A percentile compares a stretch with the other conserved stretches of the same genome.
Evolutionary conservation across 2,329 filamentous ascomycete genomes (phyloP).

Genomic region (Fusarium incarnatum): DNA sequence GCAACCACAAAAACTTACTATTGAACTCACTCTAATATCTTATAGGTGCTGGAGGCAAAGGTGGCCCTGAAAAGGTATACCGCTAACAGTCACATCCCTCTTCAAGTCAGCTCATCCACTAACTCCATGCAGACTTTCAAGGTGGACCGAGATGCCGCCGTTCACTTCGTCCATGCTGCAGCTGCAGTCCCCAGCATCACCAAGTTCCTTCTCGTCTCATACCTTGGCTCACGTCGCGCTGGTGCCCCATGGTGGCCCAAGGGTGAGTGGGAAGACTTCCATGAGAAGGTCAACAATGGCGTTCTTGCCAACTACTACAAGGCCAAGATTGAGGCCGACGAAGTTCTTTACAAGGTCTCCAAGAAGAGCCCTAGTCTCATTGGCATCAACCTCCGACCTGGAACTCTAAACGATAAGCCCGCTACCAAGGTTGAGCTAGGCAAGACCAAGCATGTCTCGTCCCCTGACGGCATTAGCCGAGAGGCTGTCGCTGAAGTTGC

Average conservation of each 20-base stretch:
- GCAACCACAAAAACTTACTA: neutral
- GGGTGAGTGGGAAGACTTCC: constrained; percentile 61
- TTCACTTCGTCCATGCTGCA: constrained; percentile 70
- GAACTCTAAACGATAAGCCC: constrained; percentile 60
- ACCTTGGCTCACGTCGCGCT: constrained; percentile 64
- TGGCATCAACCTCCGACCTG: constrained; percentile 67
- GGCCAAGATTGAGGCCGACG: constrained; percentile 71
- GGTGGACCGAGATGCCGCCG: constrained; percentile 73
- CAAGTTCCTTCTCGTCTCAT: constrained; percentile 74
- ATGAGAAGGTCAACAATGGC: constrained; percentile 54
- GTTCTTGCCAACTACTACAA: constrained; percentile 65
- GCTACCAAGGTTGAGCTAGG: constrained; percentile 62
- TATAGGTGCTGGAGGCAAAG: constrained; percentile 68
- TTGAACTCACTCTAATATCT: constrained; percentile 17
- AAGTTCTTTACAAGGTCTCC: constrained; percentile 63
- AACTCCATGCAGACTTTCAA: constrained; percentile 60
- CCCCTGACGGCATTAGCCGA: constrained; percentile 59
- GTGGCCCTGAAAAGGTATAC: constrained; percentile 62
- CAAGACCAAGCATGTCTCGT: constrained; percentile 51
- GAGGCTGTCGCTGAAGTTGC: constrained; percentile 70
- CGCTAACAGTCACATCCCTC: neutral
- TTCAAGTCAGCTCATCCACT: constrained; percentile 18
- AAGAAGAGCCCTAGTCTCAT: constrained; percentile 57
- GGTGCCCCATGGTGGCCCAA: constrained; percentile 68
- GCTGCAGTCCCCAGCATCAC: constrained; percentile 64